These are phyloP conservation scores for Ophiorrhiza pumila DNA, from an alignment of 257 asterid species.

Conservation along the genomic window DNA sequence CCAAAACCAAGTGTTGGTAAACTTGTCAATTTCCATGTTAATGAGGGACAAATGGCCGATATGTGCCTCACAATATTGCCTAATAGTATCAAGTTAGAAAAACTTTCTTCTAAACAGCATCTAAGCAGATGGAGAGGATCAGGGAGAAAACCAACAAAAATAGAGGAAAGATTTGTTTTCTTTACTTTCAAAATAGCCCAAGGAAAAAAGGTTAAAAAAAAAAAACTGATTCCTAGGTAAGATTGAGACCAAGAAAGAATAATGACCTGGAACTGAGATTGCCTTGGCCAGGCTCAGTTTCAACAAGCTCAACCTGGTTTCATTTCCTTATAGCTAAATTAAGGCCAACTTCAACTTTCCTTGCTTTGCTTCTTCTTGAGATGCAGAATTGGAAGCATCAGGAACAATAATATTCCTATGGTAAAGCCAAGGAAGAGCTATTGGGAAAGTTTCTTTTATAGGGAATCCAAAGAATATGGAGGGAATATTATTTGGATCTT, in stretches of 20 bases:
- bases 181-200: background rate
- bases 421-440: background rate
- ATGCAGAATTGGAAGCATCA: background rate
- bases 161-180: background rate
- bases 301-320: background rate
- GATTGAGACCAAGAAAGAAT: background rate
- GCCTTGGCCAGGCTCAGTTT: background rate
- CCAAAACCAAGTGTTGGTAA: no score
- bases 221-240: no score
- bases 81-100: background rate
- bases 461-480: conserved; percentile 17
- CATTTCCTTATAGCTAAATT: background rate
- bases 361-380: background rate
- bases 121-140: background rate
- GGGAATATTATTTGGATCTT: conserved; percentile 44
- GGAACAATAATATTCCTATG: no score
- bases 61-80: background rate
- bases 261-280: background rate
- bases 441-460: background rate
- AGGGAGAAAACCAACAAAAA: background rate
- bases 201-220: background rate
- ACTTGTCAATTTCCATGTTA: background rate
- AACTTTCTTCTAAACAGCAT: no score
- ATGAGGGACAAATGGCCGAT: background rate
- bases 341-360: background rate